phyloP scores from a whole-genome alignment of 257 asterid genomes.

The Solanum virginianum region DNA sequence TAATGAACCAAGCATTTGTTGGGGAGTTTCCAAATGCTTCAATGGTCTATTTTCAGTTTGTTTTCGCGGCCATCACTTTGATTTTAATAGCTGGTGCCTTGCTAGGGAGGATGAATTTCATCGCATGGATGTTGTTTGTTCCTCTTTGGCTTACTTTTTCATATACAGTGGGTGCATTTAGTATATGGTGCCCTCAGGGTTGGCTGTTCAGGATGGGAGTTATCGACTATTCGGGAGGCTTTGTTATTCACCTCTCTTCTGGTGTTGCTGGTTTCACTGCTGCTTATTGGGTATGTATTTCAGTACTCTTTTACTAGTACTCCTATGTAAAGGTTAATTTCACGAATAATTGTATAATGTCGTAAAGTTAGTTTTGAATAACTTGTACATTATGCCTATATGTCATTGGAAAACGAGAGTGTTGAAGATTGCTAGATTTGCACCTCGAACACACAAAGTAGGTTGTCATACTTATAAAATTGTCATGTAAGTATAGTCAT shows the following conservation, averaged over 20 bases:
- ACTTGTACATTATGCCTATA: neutral
- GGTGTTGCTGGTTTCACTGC: constrained; percentile 85
- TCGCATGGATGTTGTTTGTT: constrained; percentile 78
- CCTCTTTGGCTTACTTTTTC: constrained; percentile 77
- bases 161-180: constrained; percentile 53
- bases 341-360: neutral
- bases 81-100: constrained; percentile 61
- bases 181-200: constrained; percentile 64
- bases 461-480: neutral
- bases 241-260: constrained; percentile 64
- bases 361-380: neutral
- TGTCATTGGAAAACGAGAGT: neutral
- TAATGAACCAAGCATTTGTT: constrained; percentile 16
- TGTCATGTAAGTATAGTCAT: neutral
- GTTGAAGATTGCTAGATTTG: neutral
- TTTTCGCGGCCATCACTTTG: constrained; percentile 69
- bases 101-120: constrained; percentile 68
- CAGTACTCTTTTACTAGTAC: neutral
- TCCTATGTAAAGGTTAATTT: neutral
- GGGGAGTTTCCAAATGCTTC: constrained; percentile 51
- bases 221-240: constrained; percentile 73
- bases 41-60: constrained; percentile 75
- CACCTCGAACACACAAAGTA: neutral
- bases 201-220: constrained; percentile 49
- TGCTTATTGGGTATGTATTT: constrained; percentile 56